Percentiles rank a stretch among this genome's conserved stretches.
phyloP scores from a whole-genome alignment of 768 basidiomycete species.

The Auriscalpium orientale region DNA sequence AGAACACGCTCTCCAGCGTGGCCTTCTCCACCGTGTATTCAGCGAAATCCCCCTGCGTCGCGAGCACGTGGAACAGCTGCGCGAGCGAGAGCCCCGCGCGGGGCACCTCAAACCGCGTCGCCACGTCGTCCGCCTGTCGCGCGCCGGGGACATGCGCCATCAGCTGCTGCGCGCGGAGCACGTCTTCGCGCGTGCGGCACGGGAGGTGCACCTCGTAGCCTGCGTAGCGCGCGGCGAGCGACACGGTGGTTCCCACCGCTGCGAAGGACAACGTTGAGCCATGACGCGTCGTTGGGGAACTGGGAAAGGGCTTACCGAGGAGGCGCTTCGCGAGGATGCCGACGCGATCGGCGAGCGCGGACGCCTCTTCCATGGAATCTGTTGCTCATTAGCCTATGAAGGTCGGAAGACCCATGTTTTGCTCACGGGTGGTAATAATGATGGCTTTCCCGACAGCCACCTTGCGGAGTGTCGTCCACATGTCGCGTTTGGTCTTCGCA shows the following conservation, averaged over 20 bases:
- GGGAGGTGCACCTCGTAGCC: constrained; percentile 74
- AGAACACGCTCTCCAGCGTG: constrained; percentile 63
- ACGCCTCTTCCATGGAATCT: constrained; percentile 85
- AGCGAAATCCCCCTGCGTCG: constrained; percentile 43
- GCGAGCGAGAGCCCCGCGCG: constrained; percentile 41
- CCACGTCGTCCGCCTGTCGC: constrained; percentile 64
- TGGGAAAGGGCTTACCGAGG: constrained; percentile 41
- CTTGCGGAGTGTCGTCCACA: constrained; percentile 67
- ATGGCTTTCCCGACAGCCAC: constrained; percentile 64
- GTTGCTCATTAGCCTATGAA: constrained; percentile 7
- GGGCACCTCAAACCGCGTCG: constrained; percentile 69
- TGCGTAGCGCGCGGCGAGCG: constrained; percentile 58
- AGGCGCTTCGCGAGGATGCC: constrained; percentile 68
- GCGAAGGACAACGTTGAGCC: background rate
- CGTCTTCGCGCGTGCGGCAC: constrained; percentile 56
- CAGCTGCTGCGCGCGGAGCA: constrained; percentile 45
- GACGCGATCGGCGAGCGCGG: constrained; percentile 67
- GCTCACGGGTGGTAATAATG: constrained; percentile 63
- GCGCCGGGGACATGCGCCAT: constrained; percentile 59
- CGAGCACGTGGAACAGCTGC: constrained; percentile 49
- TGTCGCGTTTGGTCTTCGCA: constrained; percentile 76
- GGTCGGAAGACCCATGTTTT: background rate
- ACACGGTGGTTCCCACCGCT: constrained; percentile 63
- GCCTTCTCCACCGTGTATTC: constrained; percentile 70
- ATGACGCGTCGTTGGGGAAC: background rate